Base-by-base conservation (phyloP, 2,329 filamentous ascomycete genomes). In the Penicillium hordei region DNA sequence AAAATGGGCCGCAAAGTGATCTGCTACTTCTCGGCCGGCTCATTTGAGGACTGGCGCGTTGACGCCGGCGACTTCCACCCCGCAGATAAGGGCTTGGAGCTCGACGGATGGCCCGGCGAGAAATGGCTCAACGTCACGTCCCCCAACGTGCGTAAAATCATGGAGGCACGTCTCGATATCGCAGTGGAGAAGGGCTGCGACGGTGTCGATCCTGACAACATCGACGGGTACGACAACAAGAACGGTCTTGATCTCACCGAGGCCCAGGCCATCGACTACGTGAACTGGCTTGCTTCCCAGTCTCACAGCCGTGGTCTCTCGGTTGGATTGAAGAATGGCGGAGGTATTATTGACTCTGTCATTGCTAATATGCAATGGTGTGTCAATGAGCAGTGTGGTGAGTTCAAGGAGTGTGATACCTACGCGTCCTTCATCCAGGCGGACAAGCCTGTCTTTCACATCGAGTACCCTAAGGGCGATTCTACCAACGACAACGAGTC, bases 21-120 rank as follows among this genome's bases (percentile, higher is more conserved):
- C 58, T 91, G 89, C 77, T 91, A 91, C 74, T 91, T 91, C 76
- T 88, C 85, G 51, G 87, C 86, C 0, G 89, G 89, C 1, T 87
- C 84, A 8, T 89, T 82, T 65, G 89, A 91, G 72, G 70, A 84
- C 51, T 84, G 81, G 76, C 81, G 88, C 3, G 73, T 79, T 0
- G 89, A 91, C 68, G 78, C 80, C 19, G 68, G 67, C 31, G 65
- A 82, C 5, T 90, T 90, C 67, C 67, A 75, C 8, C 60, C 76
- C 1, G 70, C 73, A 0, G 88, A 90, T 62, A 70, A 86, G 42
- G 88, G 88, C 21, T 79, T 80, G 4, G 72, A 73, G 6, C 74
- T 91, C 5, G 78, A 84, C 12, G 87, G 83, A 5, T 91, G 89
- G 88, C 78, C 78, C 0, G 83, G 82, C 42, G 89, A 91, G 78